Base-by-base conservation (phyloP, 192 early-diverging fungal species). In the Powellomyces hirtus region DNA sequence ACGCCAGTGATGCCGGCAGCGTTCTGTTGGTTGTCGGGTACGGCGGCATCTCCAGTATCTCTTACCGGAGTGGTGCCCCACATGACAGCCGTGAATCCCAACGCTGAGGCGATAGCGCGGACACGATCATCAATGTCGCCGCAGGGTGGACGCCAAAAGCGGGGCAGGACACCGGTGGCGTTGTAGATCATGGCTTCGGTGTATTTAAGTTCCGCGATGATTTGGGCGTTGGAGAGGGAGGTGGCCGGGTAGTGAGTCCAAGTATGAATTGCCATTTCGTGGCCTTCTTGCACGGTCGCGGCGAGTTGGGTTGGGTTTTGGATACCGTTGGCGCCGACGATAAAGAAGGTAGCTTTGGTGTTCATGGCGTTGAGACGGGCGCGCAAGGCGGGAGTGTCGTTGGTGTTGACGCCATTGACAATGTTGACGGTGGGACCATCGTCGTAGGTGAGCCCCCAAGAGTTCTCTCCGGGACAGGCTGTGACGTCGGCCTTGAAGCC, bases 61-160 rank as follows among this genome's bases (percentile, higher is more conserved):
- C 3, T 3, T 53, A 30, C 72, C 14, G 61, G 46, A 30, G 53
- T 59, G 36, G 62, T 72, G 68, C 49, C 63, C 81, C 81, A 82
- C 22, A 82, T 61, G 27, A 75, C 73, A 20, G 68, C 49, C 22
- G 49, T 38, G 59, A 64, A 72, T 10, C 72, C 86, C 38, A 89
- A 59, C 49, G 86, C 80, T 18, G 71, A 63, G 22, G 75, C 73
- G 20, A 88, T 86, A 44, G 57, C 74, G 16, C 88, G 75, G 16
- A 88, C 77, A 30, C 85, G 83, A 64, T 88, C 85, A 62, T 91
- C 89, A 31, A 89, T 71, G 63, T 92, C 89, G 10, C 89, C 89
- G 52, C 83, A 85, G n/a, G 89, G 86, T n/a, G 87, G 87, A 8
- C 89, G 81, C 71, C 72, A 83, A 56, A 82, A 80, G 30, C 64